Base-by-base conservation (phyloP, 768 basidiomycete genomes). In the Heimioporus sp. region DNA sequence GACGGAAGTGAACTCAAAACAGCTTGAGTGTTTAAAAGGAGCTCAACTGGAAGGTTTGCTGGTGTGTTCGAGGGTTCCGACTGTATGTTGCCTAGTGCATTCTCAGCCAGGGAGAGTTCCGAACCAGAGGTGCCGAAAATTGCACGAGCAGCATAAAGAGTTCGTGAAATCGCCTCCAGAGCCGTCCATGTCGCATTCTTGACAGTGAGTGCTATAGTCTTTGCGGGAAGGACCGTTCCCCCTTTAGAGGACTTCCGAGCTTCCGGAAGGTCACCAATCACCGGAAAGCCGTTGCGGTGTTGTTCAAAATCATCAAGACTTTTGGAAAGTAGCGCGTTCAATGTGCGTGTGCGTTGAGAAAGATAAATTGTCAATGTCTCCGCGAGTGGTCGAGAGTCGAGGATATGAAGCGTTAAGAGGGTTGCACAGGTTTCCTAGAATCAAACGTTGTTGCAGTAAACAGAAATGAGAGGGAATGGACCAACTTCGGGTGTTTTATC, bases 381-480 rank as follows among this genome's bases (percentile, higher is more conserved):
- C 19, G 74, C 66, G 10, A 95, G 72, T 7, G 93, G 89, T 42
- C 86, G 77, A 7, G 91, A 92, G 62, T 97, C 94, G 24, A 98
- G 79, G n/a, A 97, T 77, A 65, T 95, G 86, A 39, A 98, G 79
- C 0, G 90, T 86, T 10, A 95, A 73, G 10, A 96, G 76, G 4
- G 86, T 85, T 3, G 91, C 84, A 57, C 91, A 90, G 2, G 79
- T 78, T 51, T 83, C 83, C 90, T 93, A 24, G 56, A 11, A 49
- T 38, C 10, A 30, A 50, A 32, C 2, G 10, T 13, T 1, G 19
- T 60, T 24, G 48, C 48, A 31, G 4, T 31, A 46, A 4, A 43
- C 17, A 28, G 11, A 30, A 32, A 35, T 9, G 8, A 9, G 3
- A 31, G 15, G 36, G 49, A 49, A 17, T 13, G 19, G 17, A 69